A percentile compares a stretch with the other conserved stretches of the same genome.
phyloP scores from a whole-genome alignment of 2,329 filamentous ascomycete genomes.

The Trichoderma sp. region DNA sequence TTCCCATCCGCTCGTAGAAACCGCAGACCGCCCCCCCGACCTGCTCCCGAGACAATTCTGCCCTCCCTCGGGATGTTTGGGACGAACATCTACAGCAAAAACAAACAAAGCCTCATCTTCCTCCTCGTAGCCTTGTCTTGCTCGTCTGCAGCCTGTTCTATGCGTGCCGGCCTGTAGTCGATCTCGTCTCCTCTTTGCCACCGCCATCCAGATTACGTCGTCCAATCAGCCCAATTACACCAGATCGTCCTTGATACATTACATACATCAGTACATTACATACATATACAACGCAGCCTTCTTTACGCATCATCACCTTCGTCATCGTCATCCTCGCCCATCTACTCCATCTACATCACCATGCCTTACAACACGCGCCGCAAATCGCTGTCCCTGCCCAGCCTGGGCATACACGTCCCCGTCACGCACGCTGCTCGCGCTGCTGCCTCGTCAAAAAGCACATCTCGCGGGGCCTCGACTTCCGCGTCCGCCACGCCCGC shows the following conservation, averaged over 20 bases:
- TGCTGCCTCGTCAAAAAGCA: conserved; percentile 51
- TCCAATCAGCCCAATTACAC: conserved; percentile 17
- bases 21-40: conserved; percentile 38
- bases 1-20: conserved; percentile 30
- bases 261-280: conserved; percentile 13
- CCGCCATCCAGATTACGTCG: conserved; percentile 16
- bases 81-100: conserved; percentile 15
- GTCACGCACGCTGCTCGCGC: conserved; percentile 65
- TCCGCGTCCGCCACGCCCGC: conserved; percentile 40
- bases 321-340: background rate
- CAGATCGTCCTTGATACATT: background rate
- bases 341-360: conserved; percentile 22
- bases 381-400: conserved; percentile 91
- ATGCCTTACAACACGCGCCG: conserved; percentile 98
- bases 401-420: conserved; percentile 87
- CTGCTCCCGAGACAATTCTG: conserved; percentile 33
- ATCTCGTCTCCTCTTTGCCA: conserved; percentile 23
- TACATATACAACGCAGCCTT: conserved; percentile 6
- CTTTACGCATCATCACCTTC: background rate
- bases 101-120: conserved; percentile 24
- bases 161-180: conserved; percentile 27
- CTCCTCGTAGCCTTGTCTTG: background rate
- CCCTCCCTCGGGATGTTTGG: conserved; percentile 28
- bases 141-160: conserved; percentile 3
- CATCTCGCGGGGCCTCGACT: conserved; percentile 39